Evolutionary conservation across 2,329 filamentous ascomycete genomes (phyloP), one percentile per base, ranked within the genome.

Genomic region (Hymenoscyphus salicellus): DNA sequence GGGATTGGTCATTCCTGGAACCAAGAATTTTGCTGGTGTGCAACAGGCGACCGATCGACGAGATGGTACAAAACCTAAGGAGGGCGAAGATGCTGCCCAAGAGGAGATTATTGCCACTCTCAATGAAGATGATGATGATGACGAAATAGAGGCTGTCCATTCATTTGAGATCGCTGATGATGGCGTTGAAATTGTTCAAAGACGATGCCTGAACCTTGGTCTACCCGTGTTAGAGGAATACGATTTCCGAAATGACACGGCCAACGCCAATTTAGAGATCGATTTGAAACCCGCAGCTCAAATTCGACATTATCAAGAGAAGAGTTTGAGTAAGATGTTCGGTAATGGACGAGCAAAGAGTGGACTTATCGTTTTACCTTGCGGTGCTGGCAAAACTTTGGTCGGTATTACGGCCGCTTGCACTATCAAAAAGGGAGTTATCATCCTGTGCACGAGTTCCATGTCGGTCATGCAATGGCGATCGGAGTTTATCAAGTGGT

Each of bases 381-480:
- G 95, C 76, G 95, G 95, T 71, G 95, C 95, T 20, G 95, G 95
- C 65, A 99, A 99, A 81, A 99, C 95, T 1, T 80, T 99, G 49
- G 95, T 99, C 17, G 95, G 95, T n/a, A 97, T 99, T 71, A 98
- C 95, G 23, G 95, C 95, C 52, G 95, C 93, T 23, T 98, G 95
- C 78, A 98, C 95, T 3, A 94, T 99, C 78, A 96, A 96, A 77
- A 99, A 98, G 80, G 93, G 93, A 11, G 88, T 93, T 26, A 94
- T 99, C 64, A 92, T 99, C 7, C 86, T 99, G 23, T 97, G 93
- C 79, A 99, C 95, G 1, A 97, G 92, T 75, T 94, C 92, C 62
- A 99, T 99, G 94, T 97, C 93, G 6, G 95, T 96, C 5, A 90
- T 96, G 23, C 95, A 99, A 77, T 99, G 95, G 95, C 85, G 93